phyloP scores from a whole-genome alignment of 2,329 filamentous ascomycete species.

The Monilinia aucupariae region DNA sequence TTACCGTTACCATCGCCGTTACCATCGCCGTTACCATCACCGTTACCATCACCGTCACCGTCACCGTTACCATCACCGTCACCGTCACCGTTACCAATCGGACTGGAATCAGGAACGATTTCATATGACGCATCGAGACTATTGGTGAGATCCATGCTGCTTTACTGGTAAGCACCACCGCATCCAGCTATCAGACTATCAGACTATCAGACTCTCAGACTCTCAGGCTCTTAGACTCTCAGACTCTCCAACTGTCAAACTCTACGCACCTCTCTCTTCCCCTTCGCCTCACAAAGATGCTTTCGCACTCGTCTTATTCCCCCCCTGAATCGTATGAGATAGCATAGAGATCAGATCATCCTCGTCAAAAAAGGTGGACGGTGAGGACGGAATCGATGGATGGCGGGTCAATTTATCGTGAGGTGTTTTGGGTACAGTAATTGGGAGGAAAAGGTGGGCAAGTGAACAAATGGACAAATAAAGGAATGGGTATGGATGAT shows the following conservation, averaged over 20 bases:
- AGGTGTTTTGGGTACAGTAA: not conserved
- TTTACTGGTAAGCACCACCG: not conserved
- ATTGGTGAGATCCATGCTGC: not conserved
- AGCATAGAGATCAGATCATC: not conserved
- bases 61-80: too few relatives aligned
- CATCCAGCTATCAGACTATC: not conserved
- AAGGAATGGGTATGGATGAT: not conserved
- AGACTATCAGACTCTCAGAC: too few relatives aligned
- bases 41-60: too few relatives aligned
- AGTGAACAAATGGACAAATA: not conserved
- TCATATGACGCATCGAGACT: not conserved
- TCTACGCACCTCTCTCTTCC: not conserved
- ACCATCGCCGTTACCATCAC: too few relatives aligned
- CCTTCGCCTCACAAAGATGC: too few relatives aligned
- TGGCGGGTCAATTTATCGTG: not conserved
- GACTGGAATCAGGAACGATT: not conserved
- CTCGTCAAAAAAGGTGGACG: constrained; percentile 1
- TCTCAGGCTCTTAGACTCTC: too few relatives aligned
- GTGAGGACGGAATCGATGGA: not conserved
- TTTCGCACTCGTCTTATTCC: too few relatives aligned
- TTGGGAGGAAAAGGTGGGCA: not conserved
- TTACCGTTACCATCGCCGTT: not conserved
- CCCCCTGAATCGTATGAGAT: not conserved
- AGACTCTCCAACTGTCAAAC: too few relatives aligned
- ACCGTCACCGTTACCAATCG: not conserved